phyloP scores from a whole-genome alignment of 306 rosid species.

The Hippophae tibetana region DNA sequence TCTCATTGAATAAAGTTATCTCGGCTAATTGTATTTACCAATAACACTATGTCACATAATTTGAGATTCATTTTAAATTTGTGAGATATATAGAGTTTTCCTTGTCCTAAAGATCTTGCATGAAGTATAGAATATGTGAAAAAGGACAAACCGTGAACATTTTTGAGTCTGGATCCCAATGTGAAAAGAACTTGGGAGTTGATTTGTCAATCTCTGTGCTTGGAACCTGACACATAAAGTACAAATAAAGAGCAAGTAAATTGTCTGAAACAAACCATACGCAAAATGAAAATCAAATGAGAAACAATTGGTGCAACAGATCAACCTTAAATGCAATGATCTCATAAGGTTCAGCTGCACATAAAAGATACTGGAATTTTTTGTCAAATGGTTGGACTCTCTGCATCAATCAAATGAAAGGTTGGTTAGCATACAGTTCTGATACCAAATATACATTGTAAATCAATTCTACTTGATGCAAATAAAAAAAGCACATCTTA shows the following conservation, averaged over 20 bases:
- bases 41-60: no score
- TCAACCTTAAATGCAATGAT: conserved; percentile 84
- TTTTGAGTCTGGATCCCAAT: conserved; percentile 97
- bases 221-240: conserved; percentile 57
- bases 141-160: conserved; percentile 75
- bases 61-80: no score
- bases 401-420: conserved; percentile 28
- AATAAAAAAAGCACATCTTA: conserved; percentile 7
- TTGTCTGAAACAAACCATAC: not conserved
- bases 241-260: conserved; percentile 8
- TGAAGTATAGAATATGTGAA: not conserved
- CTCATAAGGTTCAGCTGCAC: conserved; percentile 95
- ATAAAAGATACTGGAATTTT: conserved; percentile 71
- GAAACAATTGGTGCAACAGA: not conserved
- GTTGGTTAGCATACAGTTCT: conserved; percentile 7
- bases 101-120: not conserved
- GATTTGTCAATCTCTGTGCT: conserved; percentile 91
- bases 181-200: conserved; percentile 88
- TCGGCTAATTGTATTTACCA: no score
- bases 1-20: no score
- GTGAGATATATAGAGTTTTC: no score
- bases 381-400: conserved; percentile 77
- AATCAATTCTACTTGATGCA: not conserved
- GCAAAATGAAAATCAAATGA: not conserved
- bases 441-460: conserved; percentile 3